Base-by-base conservation (phyloP, 2,329 filamentous ascomycete genomes). In the Dactylonectria macrodidyma region DNA sequence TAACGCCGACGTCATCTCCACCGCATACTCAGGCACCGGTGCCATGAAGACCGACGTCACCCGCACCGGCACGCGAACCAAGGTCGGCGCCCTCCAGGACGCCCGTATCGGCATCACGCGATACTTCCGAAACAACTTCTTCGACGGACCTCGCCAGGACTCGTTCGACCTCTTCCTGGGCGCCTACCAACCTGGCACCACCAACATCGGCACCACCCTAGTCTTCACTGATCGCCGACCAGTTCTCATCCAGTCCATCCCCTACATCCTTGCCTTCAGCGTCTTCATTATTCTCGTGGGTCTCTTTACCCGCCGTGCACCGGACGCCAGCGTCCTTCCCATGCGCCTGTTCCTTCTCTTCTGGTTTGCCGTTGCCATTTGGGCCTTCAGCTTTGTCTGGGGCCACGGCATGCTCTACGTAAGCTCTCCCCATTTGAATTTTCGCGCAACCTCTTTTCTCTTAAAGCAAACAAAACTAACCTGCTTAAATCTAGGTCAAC, bases 11-110 rank as follows among this genome's bases (percentile, higher is more conserved):
- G 92, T 97, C 26, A 95, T 99, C 38, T 97, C 95, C 19, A 92
- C 90, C 73, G 92, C 94, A 0, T 99, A 99, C 81, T 96, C 96
- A 1, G 96, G 96, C 62, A 99, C 97, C 0, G 97, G 96, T 3
- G 96, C 96, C 59, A 90, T 99, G 84, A 99, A 99, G 88, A 99
- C 96, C 0, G 97, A 99, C 80, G 94, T 98, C 76, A 99, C 96
- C 2, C 92, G 96, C n/a, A 94, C 94, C 2, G 97, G 95, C 57
- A 91, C 93, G 76, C 90, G 97, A 61, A 99, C 96, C 34, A 94
- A 92, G 78, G 89, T 90, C 9, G 96, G 96, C 62, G 92, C 93
- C 66, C 83, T 97, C 57, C 93, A 96, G 78, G 96, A 99, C 80
- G 86, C 94, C 59, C 93, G 91, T 75, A 95, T 98, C 72, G 96